A percentile compares a stretch with the other conserved stretches of the same genome.
phyloP scores from a whole-genome alignment of 495 filamentous ascomycete genomes.

The Podospora anserina region DNA sequence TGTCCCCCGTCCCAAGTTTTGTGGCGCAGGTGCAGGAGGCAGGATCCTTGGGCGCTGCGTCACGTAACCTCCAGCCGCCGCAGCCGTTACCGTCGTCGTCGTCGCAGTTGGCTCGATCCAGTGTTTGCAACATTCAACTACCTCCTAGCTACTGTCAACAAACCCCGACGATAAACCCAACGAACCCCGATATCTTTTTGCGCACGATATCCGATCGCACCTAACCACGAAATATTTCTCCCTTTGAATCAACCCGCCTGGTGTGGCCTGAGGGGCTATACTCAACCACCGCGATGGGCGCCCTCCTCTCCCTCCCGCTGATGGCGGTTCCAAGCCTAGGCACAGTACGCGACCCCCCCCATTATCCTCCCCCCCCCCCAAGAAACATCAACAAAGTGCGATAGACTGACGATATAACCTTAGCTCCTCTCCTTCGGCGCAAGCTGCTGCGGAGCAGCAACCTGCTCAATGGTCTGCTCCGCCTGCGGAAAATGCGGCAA shows the following conservation, averaged over 20 bases:
- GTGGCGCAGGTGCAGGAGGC: background rate
- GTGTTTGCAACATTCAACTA: background rate
- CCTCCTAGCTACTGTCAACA: background rate
- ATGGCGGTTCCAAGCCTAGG: conserved; percentile 82
- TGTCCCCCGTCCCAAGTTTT: background rate
- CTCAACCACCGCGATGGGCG: conserved; percentile 65
- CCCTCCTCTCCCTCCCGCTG: conserved; percentile 82
- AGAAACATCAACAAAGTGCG: conserved; percentile 7
- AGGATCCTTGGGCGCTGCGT: background rate
- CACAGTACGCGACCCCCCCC: conserved; percentile 60
- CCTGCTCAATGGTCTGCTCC: conserved; percentile 90
- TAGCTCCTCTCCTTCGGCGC: conserved; percentile 72
- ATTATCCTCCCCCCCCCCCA: too few relatives aligned
- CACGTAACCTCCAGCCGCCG: background rate
- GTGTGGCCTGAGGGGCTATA: background rate
- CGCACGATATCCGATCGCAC: background rate
- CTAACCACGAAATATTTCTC: background rate
- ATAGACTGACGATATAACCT: background rate
- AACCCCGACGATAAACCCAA: background rate
- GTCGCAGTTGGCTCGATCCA: background rate
- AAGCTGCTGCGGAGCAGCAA: conserved; percentile 93
- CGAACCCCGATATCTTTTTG: background rate
- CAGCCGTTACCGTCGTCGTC: background rate
- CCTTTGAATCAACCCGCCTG: conserved; percentile 13
- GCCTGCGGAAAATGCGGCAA: conserved; percentile 95